Percentiles rank a stretch among this genome's conserved stretches.
Conservation (phyloP, 2,329 filamentous ascomycete genomes). For the Scleromitrula shiraiana region DNA sequence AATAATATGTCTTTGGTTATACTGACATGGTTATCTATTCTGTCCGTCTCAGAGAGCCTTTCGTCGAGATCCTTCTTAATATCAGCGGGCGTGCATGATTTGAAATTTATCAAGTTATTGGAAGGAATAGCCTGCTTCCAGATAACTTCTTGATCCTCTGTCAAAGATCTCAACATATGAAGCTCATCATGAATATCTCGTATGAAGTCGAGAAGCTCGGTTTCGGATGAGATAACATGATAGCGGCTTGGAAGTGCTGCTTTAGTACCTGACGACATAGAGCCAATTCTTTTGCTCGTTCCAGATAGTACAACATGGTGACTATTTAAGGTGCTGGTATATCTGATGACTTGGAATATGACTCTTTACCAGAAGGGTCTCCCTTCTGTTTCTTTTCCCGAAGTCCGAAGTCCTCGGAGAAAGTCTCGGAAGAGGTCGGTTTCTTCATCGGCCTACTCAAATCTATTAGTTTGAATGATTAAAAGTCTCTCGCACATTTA, state of each 20-base stretch:
- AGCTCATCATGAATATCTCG: constrained; percentile 42
- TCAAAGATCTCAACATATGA: constrained; percentile 37
- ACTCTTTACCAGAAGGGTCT: neutral
- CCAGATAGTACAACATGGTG: too few relatives aligned
- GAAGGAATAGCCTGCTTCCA: constrained; percentile 18
- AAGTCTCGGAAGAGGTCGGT: neutral
- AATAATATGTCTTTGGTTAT: constrained; percentile 71
- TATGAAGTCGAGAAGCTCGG: constrained; percentile 36
- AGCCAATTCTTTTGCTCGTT: too few relatives aligned
- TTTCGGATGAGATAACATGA: constrained; percentile 25
- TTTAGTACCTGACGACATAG: neutral
- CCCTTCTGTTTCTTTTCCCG: neutral
- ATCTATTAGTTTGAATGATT: neutral
- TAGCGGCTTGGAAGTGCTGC: neutral
- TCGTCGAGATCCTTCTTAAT: constrained; percentile 20
- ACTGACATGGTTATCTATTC: constrained; percentile 21
- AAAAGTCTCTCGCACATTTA: too few relatives aligned
- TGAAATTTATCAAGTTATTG: constrained; percentile 15
- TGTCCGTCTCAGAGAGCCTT: constrained; percentile 17
- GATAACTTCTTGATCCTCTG: constrained; percentile 28
- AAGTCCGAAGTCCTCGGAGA: neutral
- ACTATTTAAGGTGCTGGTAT: too few relatives aligned
- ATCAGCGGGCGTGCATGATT: constrained; percentile 18
- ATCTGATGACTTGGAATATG: too few relatives aligned
- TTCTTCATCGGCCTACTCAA: neutral